Evolutionary conservation across 371 early-diverging fungal genomes (phyloP), one percentile per base, ranked within the genome.

Genomic region (Mucor irregularis): DNA sequence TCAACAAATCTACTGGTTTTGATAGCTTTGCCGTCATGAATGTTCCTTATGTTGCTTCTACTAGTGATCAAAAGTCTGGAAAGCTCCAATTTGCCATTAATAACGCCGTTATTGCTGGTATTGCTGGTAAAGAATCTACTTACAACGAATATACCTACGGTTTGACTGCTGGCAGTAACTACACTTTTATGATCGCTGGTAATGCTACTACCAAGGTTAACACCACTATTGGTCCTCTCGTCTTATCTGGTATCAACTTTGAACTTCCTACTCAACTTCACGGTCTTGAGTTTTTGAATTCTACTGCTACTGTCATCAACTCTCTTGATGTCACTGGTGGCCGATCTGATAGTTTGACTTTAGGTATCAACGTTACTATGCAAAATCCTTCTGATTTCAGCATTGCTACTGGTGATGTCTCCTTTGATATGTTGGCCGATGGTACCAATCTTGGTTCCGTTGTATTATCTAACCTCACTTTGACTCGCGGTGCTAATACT

Each of bases 281-380:
- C 5, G 88, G 88, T 49, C 69, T 87, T 42, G 81, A 83, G 54
- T 83, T 83, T 53, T 68, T 87, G 55, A 79, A 80, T 62, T 74
- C 80, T 40, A 59, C 81, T 21, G 82, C 83, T 37, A 74, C 83
- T 14, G 64, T 77, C 21, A 77, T 85, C 53, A 78, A 82, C 63
- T 71, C 73, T 25, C 62, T 87, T 53, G 80, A 81, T 50, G 83
- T 87, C 31, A 74, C 68, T 19, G 86, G 83, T 40, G 88, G 88
- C 35, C 58, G 73, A 8, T 30, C 69, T 24, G 64, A 74, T 2
- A 62, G 64, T 52, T 61, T 87, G 47, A 54, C 73, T n/a, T 66
- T 87, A 46, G 71, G 72, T 31, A 78, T 86, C 43, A 69, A 73
- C 42, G 74, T 80, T 29, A 74, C 77, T 40, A 77, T 87, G 76